Evolutionary conservation across 345 rosid species (phyloP), one percentile per base, ranked within the genome.

Genomic region (Eucalyptus grandis): DNA sequence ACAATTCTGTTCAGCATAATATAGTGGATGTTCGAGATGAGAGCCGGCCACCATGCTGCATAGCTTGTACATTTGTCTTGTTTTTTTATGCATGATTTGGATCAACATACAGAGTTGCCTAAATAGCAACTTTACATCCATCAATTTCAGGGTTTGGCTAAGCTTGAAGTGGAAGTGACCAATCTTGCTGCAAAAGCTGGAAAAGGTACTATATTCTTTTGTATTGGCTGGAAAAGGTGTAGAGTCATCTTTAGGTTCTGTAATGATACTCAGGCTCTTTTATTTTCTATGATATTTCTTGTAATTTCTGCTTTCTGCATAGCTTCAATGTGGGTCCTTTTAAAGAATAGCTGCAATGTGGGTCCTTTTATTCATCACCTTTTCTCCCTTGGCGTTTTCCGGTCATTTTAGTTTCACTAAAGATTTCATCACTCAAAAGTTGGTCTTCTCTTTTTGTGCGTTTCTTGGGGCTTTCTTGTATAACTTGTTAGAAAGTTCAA

Each of bases 131-230:
- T 77, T 6, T 4, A 77, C 85, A 72, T 69, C 47, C 82, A 9
- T 87, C 67, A 91, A 56, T 90, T 86, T 44, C 93, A 97, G 99
- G 99, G 96, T 86, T 89, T 80, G 65, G 98, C 99, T 37, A 97
- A 95, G 92, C 93, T 98, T 95, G 99, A 98, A 94, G 98, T 98
- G 88, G 99, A 98, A 95, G 99, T 98, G 88, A 98, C 99, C 89
- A 98, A 98, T 91, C 98, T 98, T 90, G 98, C 98, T 88, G 99
- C 99, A 50, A 98, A 96, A 92, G 99, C 99, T 93, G 99, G 99
- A 91, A 98, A 98, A 96, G 99, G 99, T 98, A 93, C 72, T 58
- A 89, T n/a, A 90, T 83, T 49, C 49, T 89, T 54, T 26, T 77
- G 85, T 40, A 77, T 37, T 77, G 9, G 47, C 85, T 77, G 47